phyloP scores from a whole-genome alignment of 495 filamentous ascomycete genomes.

The Zalerion maritima region DNA sequence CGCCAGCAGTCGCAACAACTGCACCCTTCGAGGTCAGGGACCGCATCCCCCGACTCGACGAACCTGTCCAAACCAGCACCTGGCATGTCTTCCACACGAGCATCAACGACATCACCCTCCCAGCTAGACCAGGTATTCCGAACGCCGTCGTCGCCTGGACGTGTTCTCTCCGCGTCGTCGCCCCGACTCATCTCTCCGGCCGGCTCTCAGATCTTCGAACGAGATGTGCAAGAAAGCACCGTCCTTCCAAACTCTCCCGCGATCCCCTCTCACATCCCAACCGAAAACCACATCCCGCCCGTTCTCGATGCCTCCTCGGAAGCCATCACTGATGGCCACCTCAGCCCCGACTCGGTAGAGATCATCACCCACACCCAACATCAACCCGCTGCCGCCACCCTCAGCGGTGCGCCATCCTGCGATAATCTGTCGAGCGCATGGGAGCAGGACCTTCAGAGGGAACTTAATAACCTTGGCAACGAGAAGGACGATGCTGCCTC shows the following conservation, averaged over 20 bases:
- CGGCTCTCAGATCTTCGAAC: conserved; percentile 82
- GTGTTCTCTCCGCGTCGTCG: conserved; percentile 38
- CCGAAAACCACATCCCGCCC: conserved; percentile 82
- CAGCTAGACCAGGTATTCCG: conserved; percentile 28
- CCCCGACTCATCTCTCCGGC: conserved; percentile 50
- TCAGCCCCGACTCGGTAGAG: conserved; percentile 71
- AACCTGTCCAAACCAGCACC: conserved; percentile 17
- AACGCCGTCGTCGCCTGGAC: conserved; percentile 33
- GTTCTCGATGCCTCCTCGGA: conserved; percentile 78
- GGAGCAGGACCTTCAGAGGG: conserved; percentile 43
- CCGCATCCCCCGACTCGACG: conserved; percentile 14
- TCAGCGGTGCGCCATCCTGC: conserved; percentile 33
- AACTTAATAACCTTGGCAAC: conserved; percentile 5
- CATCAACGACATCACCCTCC: conserved; percentile 32
- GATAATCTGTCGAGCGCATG: conserved; percentile 22
- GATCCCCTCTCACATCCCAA: conserved; percentile 77
- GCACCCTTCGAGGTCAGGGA: conserved; percentile 12
- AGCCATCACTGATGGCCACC: conserved; percentile 67
- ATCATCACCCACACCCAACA: conserved; percentile 74
- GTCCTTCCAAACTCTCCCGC: conserved; percentile 53
- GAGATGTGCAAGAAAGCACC: conserved; percentile 71
- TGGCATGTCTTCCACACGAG: too few species aligned
- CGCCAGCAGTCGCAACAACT: conserved; percentile 16
- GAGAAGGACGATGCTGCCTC: conserved; percentile 40
- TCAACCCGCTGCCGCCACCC: conserved; percentile 54